These are phyloP conservation scores for Cladosporium cucumerinum DNA, from an alignment of 2,329 filamentous ascomycete species.

Conservation along the genomic window DNA sequence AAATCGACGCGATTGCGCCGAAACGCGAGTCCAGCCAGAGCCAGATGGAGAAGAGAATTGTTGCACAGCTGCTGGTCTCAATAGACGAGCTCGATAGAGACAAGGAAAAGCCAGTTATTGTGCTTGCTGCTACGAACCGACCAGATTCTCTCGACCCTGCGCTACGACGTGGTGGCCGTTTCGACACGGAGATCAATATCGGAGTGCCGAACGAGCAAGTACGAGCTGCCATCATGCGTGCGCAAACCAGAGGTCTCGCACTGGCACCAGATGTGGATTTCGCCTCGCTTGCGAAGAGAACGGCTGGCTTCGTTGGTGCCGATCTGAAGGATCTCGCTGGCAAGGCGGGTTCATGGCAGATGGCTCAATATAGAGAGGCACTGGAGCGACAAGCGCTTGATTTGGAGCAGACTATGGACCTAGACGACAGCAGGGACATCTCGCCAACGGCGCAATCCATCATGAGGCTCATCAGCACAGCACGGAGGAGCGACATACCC, in stretches of 20 bases:
- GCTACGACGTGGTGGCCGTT: constrained; percentile 69
- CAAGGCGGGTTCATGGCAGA: constrained; percentile 63
- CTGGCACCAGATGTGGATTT: constrained; percentile 72
- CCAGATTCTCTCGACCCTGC: constrained; percentile 82
- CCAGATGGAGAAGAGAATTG: constrained; percentile 86
- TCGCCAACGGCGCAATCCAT: constrained; percentile 23
- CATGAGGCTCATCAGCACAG: constrained; percentile 51
- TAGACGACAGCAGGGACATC: constrained; percentile 40
- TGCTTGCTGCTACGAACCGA: constrained; percentile 85
- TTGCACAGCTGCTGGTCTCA: constrained; percentile 76
- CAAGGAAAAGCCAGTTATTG: constrained; percentile 70
- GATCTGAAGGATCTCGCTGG: constrained; percentile 73
- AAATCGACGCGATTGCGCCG: constrained; percentile 86
- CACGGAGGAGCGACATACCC: constrained; percentile 41
- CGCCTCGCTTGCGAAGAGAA: constrained; percentile 70
- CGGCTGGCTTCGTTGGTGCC: constrained; percentile 88
- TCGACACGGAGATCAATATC: constrained; percentile 81
- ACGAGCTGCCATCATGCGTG: constrained; percentile 72
- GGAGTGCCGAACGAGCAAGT: constrained; percentile 78
- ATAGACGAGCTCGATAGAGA: constrained; percentile 76
- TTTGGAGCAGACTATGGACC: constrained; percentile 48
- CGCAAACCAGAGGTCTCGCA: constrained; percentile 64
- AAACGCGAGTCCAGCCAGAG: constrained; percentile 79
- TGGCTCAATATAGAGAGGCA: constrained; percentile 57
- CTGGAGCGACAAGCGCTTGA: constrained; percentile 39